phyloP scores from a whole-genome alignment of 2,329 filamentous ascomycete species.

The Colletotrichum falcatum region DNA sequence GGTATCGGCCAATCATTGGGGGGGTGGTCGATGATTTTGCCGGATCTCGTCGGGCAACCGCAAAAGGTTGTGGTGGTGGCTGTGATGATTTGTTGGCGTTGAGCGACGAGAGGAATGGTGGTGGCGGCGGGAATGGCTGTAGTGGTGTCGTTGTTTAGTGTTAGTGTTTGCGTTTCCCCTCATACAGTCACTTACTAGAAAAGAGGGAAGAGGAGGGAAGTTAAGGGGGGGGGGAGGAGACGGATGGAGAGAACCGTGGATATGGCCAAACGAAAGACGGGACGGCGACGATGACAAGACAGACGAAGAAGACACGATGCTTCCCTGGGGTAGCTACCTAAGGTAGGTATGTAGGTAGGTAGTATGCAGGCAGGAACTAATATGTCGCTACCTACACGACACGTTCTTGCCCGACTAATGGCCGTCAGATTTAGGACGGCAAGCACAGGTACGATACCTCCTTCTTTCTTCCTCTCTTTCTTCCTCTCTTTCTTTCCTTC shows the following conservation, averaged over 20 bases:
- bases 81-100: slow-evolving; percentile 18
- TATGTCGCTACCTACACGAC: no score
- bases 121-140: slow-evolving; percentile 2
- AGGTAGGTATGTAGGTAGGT: no score
- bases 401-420: background rate
- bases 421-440: background rate
- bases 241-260: background rate
- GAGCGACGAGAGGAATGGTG: background rate
- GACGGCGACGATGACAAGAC: background rate
- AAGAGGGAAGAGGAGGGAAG: slow-evolving; percentile 24
- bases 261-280: background rate
- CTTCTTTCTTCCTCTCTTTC: background rate
- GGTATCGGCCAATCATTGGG: slow-evolving; percentile 26
- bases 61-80: slow-evolving; percentile 18
- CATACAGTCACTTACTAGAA: background rate
- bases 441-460: background rate
- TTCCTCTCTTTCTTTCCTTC: background rate
- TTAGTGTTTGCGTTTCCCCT: slow-evolving; percentile 27
- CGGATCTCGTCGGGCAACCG: slow-evolving; percentile 28
- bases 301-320: background rate
- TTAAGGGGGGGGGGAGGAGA: background rate
- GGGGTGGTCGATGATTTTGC: slow-evolving; percentile 28
- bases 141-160: slow-evolving; percentile 19
- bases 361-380: background rate
- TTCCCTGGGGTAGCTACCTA: no score